phyloP scores from a whole-genome alignment of 2,329 filamentous ascomycete species.

The Laburnicola sp. region DNA sequence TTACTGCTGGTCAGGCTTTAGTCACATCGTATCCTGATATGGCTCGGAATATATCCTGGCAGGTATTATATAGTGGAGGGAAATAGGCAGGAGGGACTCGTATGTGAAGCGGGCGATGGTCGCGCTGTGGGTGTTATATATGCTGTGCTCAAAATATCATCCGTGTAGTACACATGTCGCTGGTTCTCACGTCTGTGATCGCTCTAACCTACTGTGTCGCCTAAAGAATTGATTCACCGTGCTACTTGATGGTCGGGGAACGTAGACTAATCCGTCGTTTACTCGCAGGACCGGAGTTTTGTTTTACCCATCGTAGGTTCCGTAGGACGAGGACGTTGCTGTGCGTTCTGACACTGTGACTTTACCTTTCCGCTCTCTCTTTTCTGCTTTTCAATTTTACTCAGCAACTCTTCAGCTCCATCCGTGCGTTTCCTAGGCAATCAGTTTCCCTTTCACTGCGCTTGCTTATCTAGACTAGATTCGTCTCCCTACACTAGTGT shows the following conservation, averaged over 20 bases:
- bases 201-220: too few species aligned
- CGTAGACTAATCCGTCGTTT: too few species aligned
- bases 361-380: too few species aligned
- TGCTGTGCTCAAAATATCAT: background rate
- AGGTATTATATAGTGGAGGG: background rate
- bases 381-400: too few species aligned
- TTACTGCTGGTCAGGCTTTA: background rate
- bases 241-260: too few species aligned
- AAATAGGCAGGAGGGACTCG: background rate
- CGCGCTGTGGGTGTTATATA: background rate
- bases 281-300: too few species aligned
- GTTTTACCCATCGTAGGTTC: too few species aligned
- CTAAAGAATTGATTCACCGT: too few species aligned
- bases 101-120: background rate
- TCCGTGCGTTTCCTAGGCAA: background rate
- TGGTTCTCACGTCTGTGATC: background rate
- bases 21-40: conserved; percentile 4
- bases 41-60: background rate
- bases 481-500: background rate
- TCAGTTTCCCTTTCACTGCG: background rate
- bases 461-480: background rate
- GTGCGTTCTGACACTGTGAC: too few species aligned
- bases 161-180: background rate
- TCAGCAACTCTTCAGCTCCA: too few species aligned
- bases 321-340: too few species aligned